A percentile compares a stretch with the other conserved stretches of the same genome.
These are phyloP conservation scores for Raddia guianensis DNA, from an alignment of 176 grass and related monocot species.

Conservation along the genomic window DNA sequence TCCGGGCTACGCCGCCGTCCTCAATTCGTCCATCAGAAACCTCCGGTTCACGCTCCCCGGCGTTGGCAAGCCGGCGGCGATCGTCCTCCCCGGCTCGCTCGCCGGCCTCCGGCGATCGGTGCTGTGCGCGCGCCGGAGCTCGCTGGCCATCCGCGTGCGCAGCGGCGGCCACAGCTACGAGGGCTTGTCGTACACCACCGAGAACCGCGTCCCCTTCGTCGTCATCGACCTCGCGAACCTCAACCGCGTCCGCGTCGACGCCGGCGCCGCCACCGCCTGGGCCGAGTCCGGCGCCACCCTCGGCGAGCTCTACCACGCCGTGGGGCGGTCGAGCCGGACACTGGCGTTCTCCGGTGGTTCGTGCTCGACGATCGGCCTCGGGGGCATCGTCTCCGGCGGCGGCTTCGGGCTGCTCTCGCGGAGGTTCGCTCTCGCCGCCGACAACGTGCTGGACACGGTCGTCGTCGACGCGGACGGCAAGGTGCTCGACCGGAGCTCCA, in stretches of 20 bases:
- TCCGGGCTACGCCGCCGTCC: conserved; percentile 38
- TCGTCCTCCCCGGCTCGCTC: conserved; percentile 49
- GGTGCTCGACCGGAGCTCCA: conserved; percentile 10
- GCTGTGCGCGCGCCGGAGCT: conserved; percentile 25
- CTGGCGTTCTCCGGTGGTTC: conserved; percentile 60
- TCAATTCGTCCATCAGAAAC: conserved; percentile 65
- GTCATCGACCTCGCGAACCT: conserved; percentile 61
- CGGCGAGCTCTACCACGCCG: conserved; percentile 60
- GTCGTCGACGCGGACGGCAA: conserved; percentile 37
- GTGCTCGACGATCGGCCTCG: conserved; percentile 58
- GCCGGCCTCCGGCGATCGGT: conserved; percentile 39
- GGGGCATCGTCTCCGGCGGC: conserved; percentile 58
- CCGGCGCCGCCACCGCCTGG: conserved; percentile 42
- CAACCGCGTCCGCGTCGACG: conserved; percentile 49
- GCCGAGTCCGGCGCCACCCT: conserved; percentile 64
- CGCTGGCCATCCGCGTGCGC: conserved; percentile 63
- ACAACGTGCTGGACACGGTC: conserved; percentile 63
- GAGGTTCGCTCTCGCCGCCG: conserved; percentile 56
- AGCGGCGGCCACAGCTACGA: conserved; percentile 82
- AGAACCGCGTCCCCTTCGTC: conserved; percentile 43
- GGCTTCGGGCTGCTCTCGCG: conserved; percentile 65
- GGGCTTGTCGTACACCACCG: conserved; percentile 67
- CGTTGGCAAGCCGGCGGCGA: conserved; percentile 37
- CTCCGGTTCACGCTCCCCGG: conserved; percentile 46
- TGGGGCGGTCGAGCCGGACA: conserved; percentile 31